Conservation (phyloP, 306 rosid species). For the Abrus pulchellus region DNA sequence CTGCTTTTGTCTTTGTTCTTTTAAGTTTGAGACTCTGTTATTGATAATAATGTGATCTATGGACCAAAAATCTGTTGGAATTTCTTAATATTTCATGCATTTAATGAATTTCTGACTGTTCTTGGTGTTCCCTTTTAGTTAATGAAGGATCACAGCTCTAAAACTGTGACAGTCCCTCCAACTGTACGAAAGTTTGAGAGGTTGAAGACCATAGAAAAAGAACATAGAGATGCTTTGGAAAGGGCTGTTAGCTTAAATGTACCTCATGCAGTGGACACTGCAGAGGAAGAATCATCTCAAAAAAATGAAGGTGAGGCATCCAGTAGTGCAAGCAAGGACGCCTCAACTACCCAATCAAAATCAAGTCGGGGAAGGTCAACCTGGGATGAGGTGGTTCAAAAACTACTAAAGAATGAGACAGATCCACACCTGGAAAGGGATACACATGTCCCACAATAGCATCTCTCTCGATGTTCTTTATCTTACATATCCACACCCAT, state of each 20-base stretch:
- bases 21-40: not conserved
- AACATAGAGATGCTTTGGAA: slow-evolving; percentile 83
- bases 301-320: slow-evolving; percentile 51
- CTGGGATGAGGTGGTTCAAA: slow-evolving; percentile 83
- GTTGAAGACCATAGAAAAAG: slow-evolving; percentile 71
- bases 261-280: slow-evolving; percentile 68
- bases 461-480: not conserved
- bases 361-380: slow-evolving; percentile 55
- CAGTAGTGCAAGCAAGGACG: slow-evolving; percentile 31
- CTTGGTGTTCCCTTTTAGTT: slow-evolving; percentile 43
- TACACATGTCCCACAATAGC: slow-evolving; percentile 47
- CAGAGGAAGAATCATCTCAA: slow-evolving; percentile 49
- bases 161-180: slow-evolving; percentile 72
- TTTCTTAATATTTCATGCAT: slow-evolving; percentile 13
- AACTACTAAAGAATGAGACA: slow-evolving; percentile 58
- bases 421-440: slow-evolving; percentile 49
- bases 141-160: slow-evolving; percentile 59
- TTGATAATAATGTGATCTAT: not conserved
- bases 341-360: slow-evolving; percentile 42
- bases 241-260: slow-evolving; percentile 84
- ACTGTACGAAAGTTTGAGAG: slow-evolving; percentile 67
- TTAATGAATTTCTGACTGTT: not conserved
- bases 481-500: slow-evolving; percentile 15
- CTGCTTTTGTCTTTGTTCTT: not conserved
- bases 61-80: not conserved